A percentile compares a stretch with the other conserved stretches of the same genome.
These are phyloP conservation scores for Leccinum ochraceum DNA, from an alignment of 768 basidiomycete genomes.

Conservation along the genomic window DNA sequence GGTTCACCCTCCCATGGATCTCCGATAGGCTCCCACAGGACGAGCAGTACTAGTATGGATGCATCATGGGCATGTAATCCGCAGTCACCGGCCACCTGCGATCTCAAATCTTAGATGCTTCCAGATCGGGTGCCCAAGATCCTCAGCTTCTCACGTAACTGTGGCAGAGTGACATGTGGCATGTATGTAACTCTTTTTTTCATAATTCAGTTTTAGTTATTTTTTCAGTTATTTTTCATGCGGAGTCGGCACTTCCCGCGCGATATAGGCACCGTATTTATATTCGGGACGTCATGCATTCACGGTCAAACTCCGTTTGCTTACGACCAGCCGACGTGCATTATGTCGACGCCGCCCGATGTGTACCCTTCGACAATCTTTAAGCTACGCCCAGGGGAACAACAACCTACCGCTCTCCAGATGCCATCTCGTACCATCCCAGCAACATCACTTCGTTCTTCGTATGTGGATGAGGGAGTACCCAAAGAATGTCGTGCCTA, in stretches of 20 bases:
- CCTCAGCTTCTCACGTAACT: no score
- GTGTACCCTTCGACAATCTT: background rate
- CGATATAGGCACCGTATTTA: background rate
- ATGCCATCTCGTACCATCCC: background rate
- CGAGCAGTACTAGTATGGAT: no score
- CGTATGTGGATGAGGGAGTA: background rate
- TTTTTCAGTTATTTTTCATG: background rate
- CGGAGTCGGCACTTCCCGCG: background rate
- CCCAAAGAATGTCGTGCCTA: background rate
- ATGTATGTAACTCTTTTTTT: no score
- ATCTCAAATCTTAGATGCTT: no score
- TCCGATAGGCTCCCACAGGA: no score
- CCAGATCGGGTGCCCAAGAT: no score
- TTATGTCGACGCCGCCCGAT: background rate
- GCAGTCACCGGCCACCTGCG: no score
- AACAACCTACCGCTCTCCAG: background rate
- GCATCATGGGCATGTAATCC: no score
- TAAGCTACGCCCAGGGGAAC: background rate
- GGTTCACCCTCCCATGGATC: no score
- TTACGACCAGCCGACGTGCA: background rate
- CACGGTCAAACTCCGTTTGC: background rate
- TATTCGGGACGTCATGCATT: background rate
- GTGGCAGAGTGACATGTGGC: no score
- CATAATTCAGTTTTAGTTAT: no score
- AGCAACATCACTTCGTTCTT: background rate